Evolutionary conservation across 2,329 filamentous ascomycete genomes (phyloP), one percentile per base, ranked within the genome.

Genomic region (Aschersonia sp.): DNA sequence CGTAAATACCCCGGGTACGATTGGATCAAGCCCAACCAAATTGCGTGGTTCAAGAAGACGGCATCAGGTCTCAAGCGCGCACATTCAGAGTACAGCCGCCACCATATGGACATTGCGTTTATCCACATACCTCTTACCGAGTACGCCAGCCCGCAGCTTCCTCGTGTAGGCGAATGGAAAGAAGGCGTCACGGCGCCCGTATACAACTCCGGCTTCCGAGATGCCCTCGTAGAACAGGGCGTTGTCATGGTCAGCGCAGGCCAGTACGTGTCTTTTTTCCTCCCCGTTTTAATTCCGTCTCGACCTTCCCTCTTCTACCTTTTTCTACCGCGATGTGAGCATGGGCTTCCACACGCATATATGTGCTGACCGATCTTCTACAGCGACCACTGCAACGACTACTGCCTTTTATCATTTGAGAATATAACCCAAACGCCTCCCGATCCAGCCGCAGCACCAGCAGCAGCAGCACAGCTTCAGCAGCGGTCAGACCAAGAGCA

Each of bases 61-160:
- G 81, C 86, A 1, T 71, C 82, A 49, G 68, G 78, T 10, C 67
- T 95, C 44, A 87, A 87, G 66, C 79, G 81, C 57, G 78, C 79
- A 50, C 89, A 95, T 61, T 76, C 77, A 51, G 81, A 87, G 56
- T 98, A 95, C 64, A 87, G 84, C 0, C 86, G 92, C 59, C 84
- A 88, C 46, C 92, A 97, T 62, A 86, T 98, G 76, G 85, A 98
- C 60, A 78, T 97, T 63, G 87, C 92, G 0, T 98, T 98, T 61
- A 94, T 98, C 52, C 92, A 98, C 62, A 98, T 98, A 48, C 92
- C 92, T 0, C 70, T 98, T 4, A 89, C 92, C 0, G 92, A 98
- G 62, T 95, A 95, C 59, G 72, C 76, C 40, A 74, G 81, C 45
- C 60, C 66, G 1, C 70, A 76, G 2, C 76, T 83, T 35, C 76